Percentiles rank a stretch among this genome's conserved stretches.
phyloP scores from a whole-genome alignment of 768 basidiomycete genomes.

The Kwoniella bestiolae region DNA sequence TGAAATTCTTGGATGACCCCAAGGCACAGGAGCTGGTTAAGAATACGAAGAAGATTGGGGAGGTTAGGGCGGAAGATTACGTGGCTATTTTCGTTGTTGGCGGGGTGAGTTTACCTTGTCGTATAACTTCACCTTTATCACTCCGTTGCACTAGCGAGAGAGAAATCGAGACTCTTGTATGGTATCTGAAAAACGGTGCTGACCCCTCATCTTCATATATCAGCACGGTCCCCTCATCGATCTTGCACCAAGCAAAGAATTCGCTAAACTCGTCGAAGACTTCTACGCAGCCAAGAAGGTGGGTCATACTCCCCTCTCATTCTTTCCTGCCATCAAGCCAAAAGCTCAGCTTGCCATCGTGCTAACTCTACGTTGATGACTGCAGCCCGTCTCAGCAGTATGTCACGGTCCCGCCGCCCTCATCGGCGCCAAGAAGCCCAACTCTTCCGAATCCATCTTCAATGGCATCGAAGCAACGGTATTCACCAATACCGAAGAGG shows the following conservation, averaged over 20 bases:
- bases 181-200: not conserved
- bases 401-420: constrained; percentile 83
- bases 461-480: constrained; percentile 66
- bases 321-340: not conserved
- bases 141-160: too few species aligned
- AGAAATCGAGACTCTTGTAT: too few species aligned
- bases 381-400: constrained; percentile 66
- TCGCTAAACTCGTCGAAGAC: constrained; percentile 66
- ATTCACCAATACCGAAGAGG: constrained; percentile 75
- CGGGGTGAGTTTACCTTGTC: constrained; percentile 61
- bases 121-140: too few species aligned
- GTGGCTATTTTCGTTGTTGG: constrained; percentile 78
- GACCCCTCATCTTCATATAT: not conserved
- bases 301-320: not conserved
- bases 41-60: constrained; percentile 66
- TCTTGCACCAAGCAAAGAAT: constrained; percentile 65
- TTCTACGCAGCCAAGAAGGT: constrained; percentile 70
- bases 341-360: too few species aligned
- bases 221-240: constrained; percentile 75
- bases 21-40: constrained; percentile 64
- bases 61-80: constrained; percentile 68
- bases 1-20: constrained; percentile 67
- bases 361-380: not conserved
- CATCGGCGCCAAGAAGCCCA: constrained; percentile 63
- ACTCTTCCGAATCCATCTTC: constrained; percentile 69